Base-by-base conservation (phyloP, 1,139 yeast species). In the Yamadazyma atlantica region DNA sequence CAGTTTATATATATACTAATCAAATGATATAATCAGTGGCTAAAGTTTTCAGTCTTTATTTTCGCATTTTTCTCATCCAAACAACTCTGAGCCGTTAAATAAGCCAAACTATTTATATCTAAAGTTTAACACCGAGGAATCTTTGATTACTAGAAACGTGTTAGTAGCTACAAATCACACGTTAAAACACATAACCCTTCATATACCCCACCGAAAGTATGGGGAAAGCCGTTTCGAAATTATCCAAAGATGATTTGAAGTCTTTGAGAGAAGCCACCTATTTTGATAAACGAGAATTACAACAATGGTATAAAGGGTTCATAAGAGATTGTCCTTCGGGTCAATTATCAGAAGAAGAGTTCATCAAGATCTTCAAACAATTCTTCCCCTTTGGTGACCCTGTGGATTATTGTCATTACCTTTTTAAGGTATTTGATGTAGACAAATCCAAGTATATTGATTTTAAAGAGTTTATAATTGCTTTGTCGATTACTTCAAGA, bases 371-470 rank as follows among this genome's bases (percentile, higher is more conserved):
- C 15, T 94, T 89, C 66, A 88, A 87, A 60, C 97, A 92, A 57
- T 94, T 90, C 61, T 94, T 94, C 69, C 99, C 99, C 15, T 94
- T 94, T 69, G 99, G 99, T 2, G 96, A 92, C 54, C 96, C 98
- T 0, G 78, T 85, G 10, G 92, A 89, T 42, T 94, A 89, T 64
- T 87, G 96, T 42, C 88, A 81, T 45, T 86, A 84, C 53, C 82
- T 94, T 22, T 94, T 94, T 63, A 80, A 82, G 42, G 95, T 88
- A 9, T 90, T 92, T 60, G 98, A 94, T 59, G 75, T 78, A 37
- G 95, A 89, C 58, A 73, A 78, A 51, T 79, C 80, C 46, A 96
- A 95, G 22, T 76, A 78, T 36, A 86, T 94, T 35, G 96, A 89
- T 55, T 94, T 94, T 65, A 86, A 84, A 61, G 97, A 90, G 62